Conservation (phyloP, 2,329 filamentous ascomycete species). For the Clonostachys byssicola region DNA sequence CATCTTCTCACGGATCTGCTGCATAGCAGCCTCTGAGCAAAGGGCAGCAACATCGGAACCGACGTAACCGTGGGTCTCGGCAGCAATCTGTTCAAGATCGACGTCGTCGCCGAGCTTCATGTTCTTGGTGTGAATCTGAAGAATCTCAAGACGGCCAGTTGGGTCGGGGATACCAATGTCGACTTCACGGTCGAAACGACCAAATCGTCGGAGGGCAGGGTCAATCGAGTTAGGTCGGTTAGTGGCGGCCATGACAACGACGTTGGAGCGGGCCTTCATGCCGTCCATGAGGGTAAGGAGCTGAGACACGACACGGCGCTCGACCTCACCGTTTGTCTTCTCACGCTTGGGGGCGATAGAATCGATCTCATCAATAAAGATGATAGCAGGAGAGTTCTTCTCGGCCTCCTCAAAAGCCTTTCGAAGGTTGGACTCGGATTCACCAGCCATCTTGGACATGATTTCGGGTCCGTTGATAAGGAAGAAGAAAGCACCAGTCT, state of each 20-base stretch:
- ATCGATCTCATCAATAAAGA: conserved; percentile 99
- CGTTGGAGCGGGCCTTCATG: conserved; percentile 98
- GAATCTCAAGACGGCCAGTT: conserved; percentile 96
- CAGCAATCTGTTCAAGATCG: conserved; percentile 91
- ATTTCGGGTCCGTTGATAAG: conserved; percentile 98
- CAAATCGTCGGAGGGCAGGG: conserved; percentile 93
- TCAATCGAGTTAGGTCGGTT: conserved; percentile 99
- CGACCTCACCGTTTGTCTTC: conserved; percentile 98
- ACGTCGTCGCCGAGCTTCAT: conserved; percentile 99
- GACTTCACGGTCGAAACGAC: conserved; percentile 97
- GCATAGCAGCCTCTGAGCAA: conserved; percentile 98
- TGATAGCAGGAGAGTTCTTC: conserved; percentile 98
- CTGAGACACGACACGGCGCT: conserved; percentile 97
- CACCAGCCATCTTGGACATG: conserved; percentile 99
- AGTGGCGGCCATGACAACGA: conserved; percentile 98
- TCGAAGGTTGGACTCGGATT: conserved; percentile 95
- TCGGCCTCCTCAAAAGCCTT: conserved; percentile 99
- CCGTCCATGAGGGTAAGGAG: conserved; percentile 97
- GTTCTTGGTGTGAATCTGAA: conserved; percentile 99
- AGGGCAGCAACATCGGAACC: conserved; percentile 97
- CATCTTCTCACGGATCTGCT: conserved; percentile 99
- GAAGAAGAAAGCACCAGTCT: conserved; percentile 99
- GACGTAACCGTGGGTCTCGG: conserved; percentile 98
- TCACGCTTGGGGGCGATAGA: conserved; percentile 99
- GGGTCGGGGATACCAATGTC: conserved; percentile 98